A percentile compares a stretch with the other conserved stretches of the same genome.
These are phyloP conservation scores for Pyrenula massariospora DNA, from an alignment of 495 filamentous ascomycete species.

Conservation along the genomic window DNA sequence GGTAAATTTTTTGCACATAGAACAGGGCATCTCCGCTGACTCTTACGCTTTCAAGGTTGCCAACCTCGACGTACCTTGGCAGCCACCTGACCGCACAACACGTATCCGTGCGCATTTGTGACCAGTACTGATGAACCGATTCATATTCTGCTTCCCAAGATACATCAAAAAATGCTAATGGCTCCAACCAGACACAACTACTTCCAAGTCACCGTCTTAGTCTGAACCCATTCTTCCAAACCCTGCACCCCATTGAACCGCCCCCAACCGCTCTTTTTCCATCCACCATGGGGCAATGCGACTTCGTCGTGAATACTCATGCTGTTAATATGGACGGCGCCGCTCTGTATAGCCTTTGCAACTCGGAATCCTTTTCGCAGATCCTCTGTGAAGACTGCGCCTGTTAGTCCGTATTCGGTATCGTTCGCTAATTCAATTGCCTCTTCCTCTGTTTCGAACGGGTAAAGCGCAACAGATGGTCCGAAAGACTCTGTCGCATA, in stretches of 20 bases:
- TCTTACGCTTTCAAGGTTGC: no score
- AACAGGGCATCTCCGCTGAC: no score
- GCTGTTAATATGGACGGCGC: conserved; percentile 75
- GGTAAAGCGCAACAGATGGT: conserved; percentile 51
- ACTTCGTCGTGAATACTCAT: conserved; percentile 80
- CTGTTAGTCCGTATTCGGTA: conserved; percentile 38
- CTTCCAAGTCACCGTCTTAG: conserved; percentile 67
- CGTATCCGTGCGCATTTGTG: no score
- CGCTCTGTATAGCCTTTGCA: conserved; percentile 31
- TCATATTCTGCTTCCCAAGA: no score
- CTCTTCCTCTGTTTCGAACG: conserved; percentile 35
- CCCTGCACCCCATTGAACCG: conserved; percentile 44
- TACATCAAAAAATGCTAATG: no score
- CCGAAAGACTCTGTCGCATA: conserved; percentile 77
- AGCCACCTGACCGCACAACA: no score
- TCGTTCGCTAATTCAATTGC: conserved; percentile 38
- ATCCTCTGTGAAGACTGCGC: conserved; percentile 35
- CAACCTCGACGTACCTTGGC: no score
- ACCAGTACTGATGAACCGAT: no score
- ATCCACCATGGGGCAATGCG: conserved; percentile 69
- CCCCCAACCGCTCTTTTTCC: conserved; percentile 80
- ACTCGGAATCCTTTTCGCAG: conserved; percentile 34
- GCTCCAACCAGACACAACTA: no score
- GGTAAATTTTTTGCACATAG: no score
- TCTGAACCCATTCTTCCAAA: conserved; percentile 67